Evolutionary conservation across 2,329 filamentous ascomycete species (phyloP).

Genomic region (Colletotrichum camelliae): DNA sequence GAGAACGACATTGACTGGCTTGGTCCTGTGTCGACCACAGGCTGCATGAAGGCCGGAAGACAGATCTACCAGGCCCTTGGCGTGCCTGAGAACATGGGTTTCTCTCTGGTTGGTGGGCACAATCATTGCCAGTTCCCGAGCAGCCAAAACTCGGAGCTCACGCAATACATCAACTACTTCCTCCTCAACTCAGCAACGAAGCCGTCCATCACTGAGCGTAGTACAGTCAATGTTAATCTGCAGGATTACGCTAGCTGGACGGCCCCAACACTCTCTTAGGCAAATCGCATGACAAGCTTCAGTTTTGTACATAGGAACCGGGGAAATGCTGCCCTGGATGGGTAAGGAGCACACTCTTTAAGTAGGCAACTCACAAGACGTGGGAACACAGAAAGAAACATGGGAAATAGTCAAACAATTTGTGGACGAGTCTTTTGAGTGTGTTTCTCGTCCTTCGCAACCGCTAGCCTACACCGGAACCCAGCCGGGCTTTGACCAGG

Average conservation of each 20-base stretch:
- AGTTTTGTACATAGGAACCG: neutral
- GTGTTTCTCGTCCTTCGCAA: neutral
- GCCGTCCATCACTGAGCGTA: neutral
- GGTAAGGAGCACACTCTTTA: neutral
- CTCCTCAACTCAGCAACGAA: constrained; percentile 29
- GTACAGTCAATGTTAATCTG: constrained; percentile 7
- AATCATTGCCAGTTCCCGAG: constrained; percentile 62
- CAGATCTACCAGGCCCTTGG: constrained; percentile 60
- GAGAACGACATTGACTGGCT: constrained; percentile 68
- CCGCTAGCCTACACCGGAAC: neutral
- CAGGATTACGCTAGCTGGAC: constrained; percentile 4
- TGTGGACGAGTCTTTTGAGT: neutral
- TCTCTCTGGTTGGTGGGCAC: constrained; percentile 59
- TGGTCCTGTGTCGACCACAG: constrained; percentile 60
- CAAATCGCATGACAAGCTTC: neutral
- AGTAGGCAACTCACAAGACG: neutral
- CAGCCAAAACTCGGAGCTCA: constrained; percentile 56
- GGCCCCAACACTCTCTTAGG: neutral
- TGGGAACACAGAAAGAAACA: neutral
- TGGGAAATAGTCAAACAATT: neutral
- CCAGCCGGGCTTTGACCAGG: neutral
- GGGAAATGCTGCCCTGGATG: neutral
- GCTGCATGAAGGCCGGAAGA: constrained; percentile 60
- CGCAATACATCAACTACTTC: constrained; percentile 61
- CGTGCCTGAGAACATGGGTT: constrained; percentile 60